These are phyloP conservation scores for Trichoderma orchidacearum DNA, from an alignment of 495 filamentous ascomycete species.

Conservation along the genomic window DNA sequence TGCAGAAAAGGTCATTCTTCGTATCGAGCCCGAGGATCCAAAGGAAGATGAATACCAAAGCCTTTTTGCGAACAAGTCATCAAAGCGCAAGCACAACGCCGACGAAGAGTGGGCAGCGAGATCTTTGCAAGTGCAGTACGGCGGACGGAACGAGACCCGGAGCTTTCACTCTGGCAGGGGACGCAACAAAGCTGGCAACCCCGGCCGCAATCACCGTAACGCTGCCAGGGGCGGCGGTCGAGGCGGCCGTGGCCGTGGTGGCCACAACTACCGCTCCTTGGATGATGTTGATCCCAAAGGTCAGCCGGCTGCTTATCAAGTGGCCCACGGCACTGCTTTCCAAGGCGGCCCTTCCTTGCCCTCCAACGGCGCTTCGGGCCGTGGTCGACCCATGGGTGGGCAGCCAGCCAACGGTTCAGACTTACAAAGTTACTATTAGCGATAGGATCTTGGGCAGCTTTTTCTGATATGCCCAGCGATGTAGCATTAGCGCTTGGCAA, in stretches of 20 bases:
- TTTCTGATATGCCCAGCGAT: background rate
- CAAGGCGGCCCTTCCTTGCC: no score
- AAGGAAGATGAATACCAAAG: constrained; percentile 45
- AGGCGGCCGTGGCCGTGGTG: constrained; percentile 21
- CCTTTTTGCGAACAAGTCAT: constrained; percentile 36
- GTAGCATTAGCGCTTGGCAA: background rate
- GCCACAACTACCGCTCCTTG: constrained; percentile 32
- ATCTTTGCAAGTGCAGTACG: constrained; percentile 11
- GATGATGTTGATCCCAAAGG: constrained; percentile 19
- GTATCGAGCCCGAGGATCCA: constrained; percentile 57
- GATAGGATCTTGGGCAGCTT: background rate
- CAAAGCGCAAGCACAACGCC: constrained; percentile 40
- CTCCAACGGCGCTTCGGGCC: constrained; percentile 3
- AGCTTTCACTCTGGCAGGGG: constrained; percentile 25
- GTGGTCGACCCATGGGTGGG: background rate
- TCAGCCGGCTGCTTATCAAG: constrained; percentile 1
- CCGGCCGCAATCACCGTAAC: constrained; percentile 11
- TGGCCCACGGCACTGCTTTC: constrained; percentile 8
- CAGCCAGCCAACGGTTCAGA: constrained; percentile 5
- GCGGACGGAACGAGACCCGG: constrained; percentile 20
- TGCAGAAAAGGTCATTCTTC: constrained; percentile 71
- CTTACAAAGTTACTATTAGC: constrained; percentile 14
- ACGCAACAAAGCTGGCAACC: constrained; percentile 30
- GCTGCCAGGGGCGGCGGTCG: constrained; percentile 8
- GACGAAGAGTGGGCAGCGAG: constrained; percentile 32